phyloP scores from a whole-genome alignment of 768 basidiomycete species.

The Sarcomyxa edulis region DNA sequence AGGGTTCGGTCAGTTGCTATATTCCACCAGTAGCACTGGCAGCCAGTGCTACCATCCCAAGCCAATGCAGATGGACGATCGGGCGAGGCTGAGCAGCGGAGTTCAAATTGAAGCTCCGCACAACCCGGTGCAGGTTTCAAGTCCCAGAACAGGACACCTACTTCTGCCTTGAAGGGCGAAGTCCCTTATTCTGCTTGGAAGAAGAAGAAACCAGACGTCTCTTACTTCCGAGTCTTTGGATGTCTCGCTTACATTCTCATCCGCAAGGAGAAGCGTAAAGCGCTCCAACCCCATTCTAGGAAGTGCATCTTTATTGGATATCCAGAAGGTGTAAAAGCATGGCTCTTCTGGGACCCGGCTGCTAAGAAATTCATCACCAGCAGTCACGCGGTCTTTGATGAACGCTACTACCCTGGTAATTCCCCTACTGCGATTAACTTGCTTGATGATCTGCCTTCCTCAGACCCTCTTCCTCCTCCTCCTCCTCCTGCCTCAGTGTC shows the following conservation, averaged over 20 bases:
- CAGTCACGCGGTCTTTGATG: conserved; percentile 25
- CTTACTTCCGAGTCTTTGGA: conserved; percentile 29
- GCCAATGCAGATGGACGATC: too few relatives aligned
- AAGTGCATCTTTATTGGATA: conserved; percentile 36
- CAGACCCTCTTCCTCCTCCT: conserved; percentile 4
- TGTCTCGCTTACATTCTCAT: conserved; percentile 32
- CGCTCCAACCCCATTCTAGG: conserved; percentile 19
- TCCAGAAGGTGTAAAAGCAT: conserved; percentile 22
- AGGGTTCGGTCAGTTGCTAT: too few relatives aligned
- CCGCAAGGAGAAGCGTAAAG: conserved; percentile 25
- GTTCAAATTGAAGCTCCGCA: too few relatives aligned
- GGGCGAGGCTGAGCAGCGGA: too few relatives aligned
- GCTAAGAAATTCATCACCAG: conserved; percentile 21
- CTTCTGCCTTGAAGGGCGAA: conserved; percentile 8
- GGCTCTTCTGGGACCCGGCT: conserved; percentile 26
- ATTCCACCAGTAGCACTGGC: too few relatives aligned
- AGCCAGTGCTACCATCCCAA: too few relatives aligned
- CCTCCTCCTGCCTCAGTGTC: conserved; percentile 6
- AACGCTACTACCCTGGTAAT: conserved; percentile 20
- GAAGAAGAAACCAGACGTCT: conserved; percentile 15
- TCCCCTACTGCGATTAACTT: conserved; percentile 1
- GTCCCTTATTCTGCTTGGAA: conserved; percentile 14
- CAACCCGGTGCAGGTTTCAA: too few relatives aligned
- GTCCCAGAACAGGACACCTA: conserved; percentile 14
- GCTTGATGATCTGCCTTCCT: too few relatives aligned